These are phyloP conservation scores for Fusarium sororula DNA, from an alignment of 2,329 filamentous ascomycete genomes.

Conservation along the genomic window DNA sequence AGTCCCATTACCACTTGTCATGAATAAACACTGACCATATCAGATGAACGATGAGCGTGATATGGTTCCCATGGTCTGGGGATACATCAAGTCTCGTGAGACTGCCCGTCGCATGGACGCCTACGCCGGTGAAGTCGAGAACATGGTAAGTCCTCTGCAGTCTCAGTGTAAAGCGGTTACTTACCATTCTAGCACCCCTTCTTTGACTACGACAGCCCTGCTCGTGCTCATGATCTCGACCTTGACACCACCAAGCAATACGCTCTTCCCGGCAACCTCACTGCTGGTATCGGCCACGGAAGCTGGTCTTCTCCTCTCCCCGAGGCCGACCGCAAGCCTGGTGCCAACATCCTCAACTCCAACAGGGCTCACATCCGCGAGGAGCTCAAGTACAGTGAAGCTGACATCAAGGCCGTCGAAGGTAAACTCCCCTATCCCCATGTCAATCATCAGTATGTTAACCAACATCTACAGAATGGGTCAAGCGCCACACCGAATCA, in stretches of 20 bases:
- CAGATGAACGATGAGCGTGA: slow-evolving; percentile 83
- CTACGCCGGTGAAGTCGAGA: slow-evolving; percentile 77
- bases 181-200: slow-evolving; percentile 67
- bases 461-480: slow-evolving; percentile 58
- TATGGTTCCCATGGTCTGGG: slow-evolving; percentile 87
- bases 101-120: slow-evolving; percentile 81
- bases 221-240: slow-evolving; percentile 76
- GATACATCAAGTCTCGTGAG: slow-evolving; percentile 84
- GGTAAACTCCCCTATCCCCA: slow-evolving; percentile 40
- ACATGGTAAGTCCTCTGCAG: slow-evolving; percentile 50
- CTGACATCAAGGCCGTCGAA: slow-evolving; percentile 72
- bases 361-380: slow-evolving; percentile 68
- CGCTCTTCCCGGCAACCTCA: slow-evolving; percentile 76
- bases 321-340: slow-evolving; percentile 61
- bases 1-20: not conserved
- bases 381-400: slow-evolving; percentile 71
- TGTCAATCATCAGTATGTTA: rapidly evolving
- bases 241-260: slow-evolving; percentile 79
- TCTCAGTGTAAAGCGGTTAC: not conserved
- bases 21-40: not conserved
- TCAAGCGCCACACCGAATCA: slow-evolving; percentile 77
- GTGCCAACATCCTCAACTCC: slow-evolving; percentile 63
- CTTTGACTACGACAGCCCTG: slow-evolving; percentile 75
- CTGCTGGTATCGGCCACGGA: slow-evolving; percentile 77
- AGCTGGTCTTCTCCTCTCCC: slow-evolving; percentile 72